A percentile compares a stretch with the other conserved stretches of the same genome.
These are phyloP conservation scores for Balansia obtecta DNA, from an alignment of 2,329 filamentous ascomycete genomes.

Conservation along the genomic window DNA sequence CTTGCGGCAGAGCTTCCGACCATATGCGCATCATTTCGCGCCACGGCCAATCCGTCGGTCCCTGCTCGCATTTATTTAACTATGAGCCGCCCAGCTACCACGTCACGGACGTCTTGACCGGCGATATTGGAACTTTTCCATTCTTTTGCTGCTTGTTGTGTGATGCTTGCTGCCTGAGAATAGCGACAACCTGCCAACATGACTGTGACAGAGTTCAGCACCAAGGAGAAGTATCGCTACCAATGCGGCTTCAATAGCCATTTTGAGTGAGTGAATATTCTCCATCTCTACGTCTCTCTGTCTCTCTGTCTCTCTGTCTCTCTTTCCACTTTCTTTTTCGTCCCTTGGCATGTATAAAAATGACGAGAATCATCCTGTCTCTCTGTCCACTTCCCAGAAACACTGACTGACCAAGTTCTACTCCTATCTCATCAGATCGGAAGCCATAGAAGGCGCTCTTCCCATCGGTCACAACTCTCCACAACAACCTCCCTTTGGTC, in stretches of 20 bases:
- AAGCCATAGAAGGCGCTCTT: constrained; percentile 62
- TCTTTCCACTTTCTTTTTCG: too few relatives aligned
- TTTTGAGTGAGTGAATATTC: constrained; percentile 48
- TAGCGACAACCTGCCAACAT: constrained; percentile 20
- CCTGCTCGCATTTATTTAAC: background rate
- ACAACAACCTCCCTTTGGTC: constrained; percentile 63
- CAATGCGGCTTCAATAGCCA: constrained; percentile 68
- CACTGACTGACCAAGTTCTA: background rate
- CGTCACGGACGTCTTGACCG: background rate
- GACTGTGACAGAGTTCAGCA: constrained; percentile 36
- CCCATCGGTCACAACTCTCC: constrained; percentile 71
- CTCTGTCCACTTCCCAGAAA: too few relatives aligned
- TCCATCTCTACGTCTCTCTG: too few relatives aligned
- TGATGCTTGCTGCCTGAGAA: background rate
- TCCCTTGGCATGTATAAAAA: background rate
- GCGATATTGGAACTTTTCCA: too few relatives aligned
- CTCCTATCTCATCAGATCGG: constrained; percentile 38
- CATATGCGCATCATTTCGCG: background rate
- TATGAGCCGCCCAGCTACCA: background rate
- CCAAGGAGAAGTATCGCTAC: constrained; percentile 54
- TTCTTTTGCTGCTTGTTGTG: background rate
- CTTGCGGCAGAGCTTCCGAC: constrained; percentile 1
- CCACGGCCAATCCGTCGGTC: background rate
- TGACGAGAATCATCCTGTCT: too few relatives aligned
- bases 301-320: too few relatives aligned